phyloP scores from a whole-genome alignment of 1,284 basidiomycete species.

The Puccinia horiana region DNA sequence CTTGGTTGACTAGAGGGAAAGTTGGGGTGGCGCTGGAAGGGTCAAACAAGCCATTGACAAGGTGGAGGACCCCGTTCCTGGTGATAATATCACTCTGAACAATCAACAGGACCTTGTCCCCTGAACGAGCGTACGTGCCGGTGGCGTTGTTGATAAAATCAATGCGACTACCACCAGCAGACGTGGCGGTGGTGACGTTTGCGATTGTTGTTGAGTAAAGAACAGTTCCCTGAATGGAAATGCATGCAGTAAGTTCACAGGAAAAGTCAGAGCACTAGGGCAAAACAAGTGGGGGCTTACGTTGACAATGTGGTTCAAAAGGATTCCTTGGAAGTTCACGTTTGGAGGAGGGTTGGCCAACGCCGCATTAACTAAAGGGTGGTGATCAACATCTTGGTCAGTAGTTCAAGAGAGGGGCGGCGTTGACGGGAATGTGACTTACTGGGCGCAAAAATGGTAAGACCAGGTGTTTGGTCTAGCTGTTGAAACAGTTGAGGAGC shows the following conservation, averaged over 20 bases:
- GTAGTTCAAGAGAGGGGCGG: not conserved
- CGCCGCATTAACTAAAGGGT: constrained; percentile 35
- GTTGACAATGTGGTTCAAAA: constrained; percentile 47
- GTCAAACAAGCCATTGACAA: constrained; percentile 50
- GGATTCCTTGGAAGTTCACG: constrained; percentile 29
- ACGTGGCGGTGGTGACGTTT: constrained; percentile 61
- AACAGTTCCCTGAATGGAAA: constrained; percentile 62
- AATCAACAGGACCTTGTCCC: constrained; percentile 66
- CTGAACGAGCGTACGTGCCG: constrained; percentile 67
- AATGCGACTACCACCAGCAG: constrained; percentile 67
- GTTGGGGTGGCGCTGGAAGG: constrained; percentile 37
- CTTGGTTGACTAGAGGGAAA: constrained; percentile 30
- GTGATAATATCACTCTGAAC: constrained; percentile 68
- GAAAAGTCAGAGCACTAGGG: not conserved
- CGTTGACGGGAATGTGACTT: not conserved
- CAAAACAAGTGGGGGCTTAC: constrained; percentile 4
- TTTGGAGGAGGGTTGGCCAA: constrained; percentile 17
- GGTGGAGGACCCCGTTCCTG: constrained; percentile 72
- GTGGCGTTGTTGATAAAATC: constrained; percentile 66
- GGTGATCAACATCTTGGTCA: not conserved
- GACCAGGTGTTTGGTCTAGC: constrained; percentile 38
- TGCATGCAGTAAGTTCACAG: not conserved
- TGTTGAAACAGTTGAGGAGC: constrained; percentile 35
- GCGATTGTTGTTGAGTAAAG: constrained; percentile 67
- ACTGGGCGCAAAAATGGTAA: constrained; percentile 43